Conservation (phyloP, 2,329 filamentous ascomycete species). For the Nigrospora oryzae region DNA sequence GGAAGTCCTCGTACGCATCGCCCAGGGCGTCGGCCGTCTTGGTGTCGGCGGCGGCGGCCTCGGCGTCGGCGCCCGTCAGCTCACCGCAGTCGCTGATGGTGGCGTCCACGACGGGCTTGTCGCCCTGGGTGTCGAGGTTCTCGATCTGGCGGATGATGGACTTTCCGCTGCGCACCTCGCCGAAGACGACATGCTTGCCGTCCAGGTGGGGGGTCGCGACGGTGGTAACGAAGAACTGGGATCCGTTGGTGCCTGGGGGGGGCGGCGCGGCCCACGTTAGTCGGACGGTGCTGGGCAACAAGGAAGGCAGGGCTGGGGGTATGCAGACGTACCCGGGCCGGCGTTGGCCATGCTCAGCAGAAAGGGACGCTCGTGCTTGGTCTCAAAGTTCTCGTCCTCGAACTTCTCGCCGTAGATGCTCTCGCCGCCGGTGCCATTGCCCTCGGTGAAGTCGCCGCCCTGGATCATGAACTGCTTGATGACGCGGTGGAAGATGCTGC, state of each 20-base stretch:
- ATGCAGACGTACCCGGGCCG: conserved; percentile 60
- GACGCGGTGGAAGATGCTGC: conserved; percentile 86
- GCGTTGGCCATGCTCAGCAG: conserved; percentile 97
- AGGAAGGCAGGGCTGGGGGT: neutral
- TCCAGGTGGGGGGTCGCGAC: conserved; percentile 92
- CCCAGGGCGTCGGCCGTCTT: conserved; percentile 73
- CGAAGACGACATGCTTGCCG: conserved; percentile 95
- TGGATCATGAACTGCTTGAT: conserved; percentile 99
- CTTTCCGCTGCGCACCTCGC: conserved; percentile 88
- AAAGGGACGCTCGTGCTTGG: conserved; percentile 89
- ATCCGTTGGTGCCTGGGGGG: conserved; percentile 75
- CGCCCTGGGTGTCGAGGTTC: conserved; percentile 66
- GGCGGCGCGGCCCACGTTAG: neutral
- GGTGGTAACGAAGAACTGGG: conserved; percentile 97
- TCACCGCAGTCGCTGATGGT: conserved; percentile 80
- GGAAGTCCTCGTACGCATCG: conserved; percentile 92
- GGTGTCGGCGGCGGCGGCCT: conserved; percentile 48
- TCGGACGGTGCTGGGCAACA: too few species aligned
- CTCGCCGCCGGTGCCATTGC: conserved; percentile 92
- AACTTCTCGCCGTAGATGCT: conserved; percentile 98
- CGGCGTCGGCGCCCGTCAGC: conserved; percentile 60
- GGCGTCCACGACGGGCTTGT: conserved; percentile 70
- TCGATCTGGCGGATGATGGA: conserved; percentile 85
- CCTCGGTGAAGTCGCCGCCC: conserved; percentile 91
- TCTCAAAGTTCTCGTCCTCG: conserved; percentile 88